These are phyloP conservation scores for Globisporangium cystogenes DNA, from an alignment of 352 stramenopile genomes.

Conservation along the genomic window DNA sequence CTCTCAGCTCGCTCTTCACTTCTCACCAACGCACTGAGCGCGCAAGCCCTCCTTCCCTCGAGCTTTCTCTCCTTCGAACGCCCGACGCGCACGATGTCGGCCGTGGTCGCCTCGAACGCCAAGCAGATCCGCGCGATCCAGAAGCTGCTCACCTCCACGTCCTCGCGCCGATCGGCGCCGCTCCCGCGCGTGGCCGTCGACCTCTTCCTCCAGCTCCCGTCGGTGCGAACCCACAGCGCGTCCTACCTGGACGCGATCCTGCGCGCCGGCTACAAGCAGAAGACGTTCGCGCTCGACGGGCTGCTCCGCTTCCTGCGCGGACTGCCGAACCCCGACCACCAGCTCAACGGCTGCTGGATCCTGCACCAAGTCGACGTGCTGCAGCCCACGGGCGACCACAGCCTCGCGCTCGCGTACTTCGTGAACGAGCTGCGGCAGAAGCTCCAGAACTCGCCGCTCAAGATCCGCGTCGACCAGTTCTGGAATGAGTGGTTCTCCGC, in stretches of 20 bases:
- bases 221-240: neutral
- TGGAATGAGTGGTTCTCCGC: constrained; percentile 8
- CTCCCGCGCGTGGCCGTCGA: neutral
- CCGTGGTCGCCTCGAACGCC: neutral
- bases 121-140: constrained; percentile 10
- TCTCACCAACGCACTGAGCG: too few species aligned
- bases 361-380: constrained; percentile 4
- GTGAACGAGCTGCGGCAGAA: constrained; percentile 6
- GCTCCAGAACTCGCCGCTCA: constrained; percentile 6
- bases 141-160: neutral
- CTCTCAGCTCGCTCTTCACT: too few species aligned
- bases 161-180: neutral
- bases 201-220: constrained; percentile 3
- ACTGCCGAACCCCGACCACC: constrained; percentile 7
- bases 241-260: constrained; percentile 11
- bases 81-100: neutral
- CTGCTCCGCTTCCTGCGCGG: constrained; percentile 5
- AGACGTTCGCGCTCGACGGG: neutral
- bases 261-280: neutral
- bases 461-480: constrained; percentile 8
- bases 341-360: constrained; percentile 7
- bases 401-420: constrained; percentile 6
- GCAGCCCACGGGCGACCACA: constrained; percentile 6
- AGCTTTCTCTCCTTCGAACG: neutral
- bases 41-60: too few species aligned